A percentile compares a stretch with the other conserved stretches of the same genome.
Evolutionary conservation across 2,329 filamentous ascomycete genomes (phyloP).

Genomic region (Penicillium frequentans): DNA sequence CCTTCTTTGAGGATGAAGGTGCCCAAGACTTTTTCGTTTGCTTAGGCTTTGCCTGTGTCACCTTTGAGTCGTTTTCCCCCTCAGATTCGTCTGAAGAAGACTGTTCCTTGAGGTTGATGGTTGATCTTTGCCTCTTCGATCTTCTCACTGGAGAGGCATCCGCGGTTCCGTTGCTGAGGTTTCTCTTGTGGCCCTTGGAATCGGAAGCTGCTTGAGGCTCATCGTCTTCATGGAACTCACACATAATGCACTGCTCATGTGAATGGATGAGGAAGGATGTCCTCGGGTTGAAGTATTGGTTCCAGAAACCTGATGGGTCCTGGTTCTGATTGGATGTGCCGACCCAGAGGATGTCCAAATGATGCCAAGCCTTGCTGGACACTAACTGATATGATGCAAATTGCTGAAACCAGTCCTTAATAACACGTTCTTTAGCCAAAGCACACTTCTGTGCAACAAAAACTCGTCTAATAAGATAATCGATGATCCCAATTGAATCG

Average conservation of each 20-base stretch:
- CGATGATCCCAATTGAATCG: background rate
- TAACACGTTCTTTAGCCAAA: background rate
- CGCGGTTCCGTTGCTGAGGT: constrained; percentile 24
- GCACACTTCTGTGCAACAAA: background rate
- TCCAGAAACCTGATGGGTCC: constrained; percentile 2
- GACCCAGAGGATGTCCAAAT: background rate
- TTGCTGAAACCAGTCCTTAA: background rate
- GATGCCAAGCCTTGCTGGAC: background rate
- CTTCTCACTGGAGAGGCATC: constrained; percentile 26
- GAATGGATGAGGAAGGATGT: background rate
- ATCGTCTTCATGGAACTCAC: constrained; percentile 9
- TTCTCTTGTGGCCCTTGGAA: constrained; percentile 25
- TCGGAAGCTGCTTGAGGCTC: background rate
- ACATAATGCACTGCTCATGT: background rate
- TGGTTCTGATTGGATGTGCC: constrained; percentile 6
- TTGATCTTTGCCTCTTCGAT: constrained; percentile 32
- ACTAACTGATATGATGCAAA: background rate
- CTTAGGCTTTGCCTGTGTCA: constrained; percentile 1
- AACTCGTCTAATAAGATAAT: background rate
- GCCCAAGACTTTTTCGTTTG: constrained; percentile 14
- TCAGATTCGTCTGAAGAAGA: constrained; percentile 19
- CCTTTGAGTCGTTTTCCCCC: constrained; percentile 9
- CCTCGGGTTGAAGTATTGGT: background rate
- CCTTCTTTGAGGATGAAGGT: constrained; percentile 14
- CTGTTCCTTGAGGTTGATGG: constrained; percentile 17